Evolutionary conservation across 2,329 filamentous ascomycete species (phyloP), one percentile per base, ranked within the genome.

Genomic region (Chaetomiaceae sp.): DNA sequence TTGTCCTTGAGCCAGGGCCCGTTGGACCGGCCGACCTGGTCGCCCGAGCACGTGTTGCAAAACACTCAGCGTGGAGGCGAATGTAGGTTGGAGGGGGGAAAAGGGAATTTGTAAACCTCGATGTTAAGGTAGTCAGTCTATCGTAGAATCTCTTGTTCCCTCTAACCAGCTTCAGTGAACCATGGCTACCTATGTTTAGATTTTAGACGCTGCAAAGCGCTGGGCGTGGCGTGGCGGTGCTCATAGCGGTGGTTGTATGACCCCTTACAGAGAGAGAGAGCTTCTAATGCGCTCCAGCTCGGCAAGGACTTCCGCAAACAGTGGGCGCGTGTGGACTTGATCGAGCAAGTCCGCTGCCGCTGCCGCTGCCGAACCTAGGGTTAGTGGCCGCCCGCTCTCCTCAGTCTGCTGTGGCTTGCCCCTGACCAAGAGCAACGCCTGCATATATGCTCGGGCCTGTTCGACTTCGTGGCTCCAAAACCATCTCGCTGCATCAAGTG

Each of bases 391-490:
- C n/a, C n/a, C 5, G 11, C 21, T 21, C 2, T 13, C 16, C 2
- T 20, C 18, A 6, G 7, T 14, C 8, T 34, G 5, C 4, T 23
- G 27, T 11, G 27, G 21, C n/a, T 7, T 16, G 4, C 32, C 30
- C 37, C 30, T 48, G 21, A 38, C 4, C 13, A 21, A 9, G 11
- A 49, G 10, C 20, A 40, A 21, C 11, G 51, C 42, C 4, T 6
- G 0, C 34, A 60, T 29, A 14, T 48, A 58, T 5, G 5, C 11
- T 23, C 36, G 57, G 2, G 60, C 58, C 10, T n/a, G 37, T 18
- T 55, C 48, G 2, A 59, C 30, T 37, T 60, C 60, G 3, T 10
- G 10, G 1, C 7, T 4, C 60, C 60, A 62, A 37, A 49, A 61
- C n/a, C 14, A 11, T 14, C 36, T 53, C 23, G 52, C 56, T 20